Evolutionary conservation across 176 grass and related monocot species (phyloP), one percentile per base, ranked within the genome.

Genomic region (Triticum timopheevii): DNA sequence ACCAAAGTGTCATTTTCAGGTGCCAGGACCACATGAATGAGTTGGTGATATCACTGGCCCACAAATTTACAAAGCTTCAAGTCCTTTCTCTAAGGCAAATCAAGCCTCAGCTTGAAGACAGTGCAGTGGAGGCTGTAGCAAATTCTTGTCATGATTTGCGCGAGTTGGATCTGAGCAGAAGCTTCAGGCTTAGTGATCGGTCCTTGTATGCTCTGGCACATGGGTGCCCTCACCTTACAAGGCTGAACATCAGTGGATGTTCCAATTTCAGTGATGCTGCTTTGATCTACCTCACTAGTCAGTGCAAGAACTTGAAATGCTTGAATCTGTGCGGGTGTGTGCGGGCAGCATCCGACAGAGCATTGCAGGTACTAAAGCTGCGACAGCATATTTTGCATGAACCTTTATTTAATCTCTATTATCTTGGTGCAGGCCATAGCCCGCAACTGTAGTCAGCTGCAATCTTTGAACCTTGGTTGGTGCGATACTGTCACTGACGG

Each of bases 201-300:
- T 94, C 95, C 22, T 77, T 97, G 86, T 97, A 89, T 83, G 92
- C 95, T 12, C 38, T 97, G 79, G 88, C 90, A 0, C 64, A 92
- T 19, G 88, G 92, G 45, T 97, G 92, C 61, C 84, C 78, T 73
- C 84, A 47, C 59, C 92, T 97, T 79, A 90, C 88, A 13, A 97
- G 83, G 72, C 90, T 97, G 52, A 97, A 94, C 65, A 97, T 97
- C 73, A 97, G 95, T 13, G 95, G 95, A 52, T 97, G 95, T 67
- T 94, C 95, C 39, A 90, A 88, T 24, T 97, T 94, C 59, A 91
- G 88, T 15, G 95, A 94, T 3, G 74, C 81, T 30, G 95, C 90
- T 54, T 87, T 97, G 7, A 42, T 82, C 9, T 90, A 88, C 86
- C 88, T 97, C 39, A 89, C 73, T 44, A 83, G 83, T 44, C 89